Percentiles rank a stretch among this genome's conserved stretches.
These are phyloP conservation scores for Actinomortierella ambigua DNA, from an alignment of 371 early-diverging fungal species.

Conservation along the genomic window DNA sequence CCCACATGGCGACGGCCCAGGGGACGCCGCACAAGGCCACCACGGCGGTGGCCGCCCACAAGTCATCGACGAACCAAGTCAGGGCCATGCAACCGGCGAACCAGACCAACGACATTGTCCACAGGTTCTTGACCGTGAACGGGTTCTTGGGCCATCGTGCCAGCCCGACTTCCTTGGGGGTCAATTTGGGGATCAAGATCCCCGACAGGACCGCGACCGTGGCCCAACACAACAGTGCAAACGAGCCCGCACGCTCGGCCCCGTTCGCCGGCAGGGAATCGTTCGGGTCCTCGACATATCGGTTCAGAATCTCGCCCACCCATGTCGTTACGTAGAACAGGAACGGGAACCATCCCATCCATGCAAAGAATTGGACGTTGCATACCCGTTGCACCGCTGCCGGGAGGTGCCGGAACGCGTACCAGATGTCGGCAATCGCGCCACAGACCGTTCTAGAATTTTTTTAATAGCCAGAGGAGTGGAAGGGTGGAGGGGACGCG, in stretches of 20 bases:
- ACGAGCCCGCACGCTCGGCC: constrained; percentile 71
- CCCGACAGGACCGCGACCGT: constrained; percentile 67
- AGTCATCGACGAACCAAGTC: constrained; percentile 59
- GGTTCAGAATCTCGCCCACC: constrained; percentile 62
- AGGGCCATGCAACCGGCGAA: constrained; percentile 59
- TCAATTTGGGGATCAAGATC: constrained; percentile 58
- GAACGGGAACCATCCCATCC: constrained; percentile 87
- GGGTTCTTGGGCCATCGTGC: constrained; percentile 39
- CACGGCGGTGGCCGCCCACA: constrained; percentile 58
- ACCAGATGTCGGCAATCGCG: constrained; percentile 57
- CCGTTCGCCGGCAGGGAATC: constrained; percentile 47
- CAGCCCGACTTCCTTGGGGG: constrained; percentile 32
- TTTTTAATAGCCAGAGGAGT: neutral
- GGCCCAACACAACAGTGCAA: constrained; percentile 72
- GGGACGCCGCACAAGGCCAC: constrained; percentile 71
- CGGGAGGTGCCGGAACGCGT: constrained; percentile 60
- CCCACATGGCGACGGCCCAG: constrained; percentile 81
- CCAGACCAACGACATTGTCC: constrained; percentile 61
- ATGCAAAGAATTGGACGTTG: constrained; percentile 78
- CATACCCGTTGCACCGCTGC: constrained; percentile 66
- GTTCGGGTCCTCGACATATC: constrained; percentile 17
- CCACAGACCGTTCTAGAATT: constrained; percentile 54
- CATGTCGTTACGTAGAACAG: constrained; percentile 65
- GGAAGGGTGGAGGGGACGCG: no score
- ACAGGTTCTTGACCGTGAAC: constrained; percentile 58